phyloP scores from a whole-genome alignment of 331 rosid genomes.

The Pyracantha coccinea region DNA sequence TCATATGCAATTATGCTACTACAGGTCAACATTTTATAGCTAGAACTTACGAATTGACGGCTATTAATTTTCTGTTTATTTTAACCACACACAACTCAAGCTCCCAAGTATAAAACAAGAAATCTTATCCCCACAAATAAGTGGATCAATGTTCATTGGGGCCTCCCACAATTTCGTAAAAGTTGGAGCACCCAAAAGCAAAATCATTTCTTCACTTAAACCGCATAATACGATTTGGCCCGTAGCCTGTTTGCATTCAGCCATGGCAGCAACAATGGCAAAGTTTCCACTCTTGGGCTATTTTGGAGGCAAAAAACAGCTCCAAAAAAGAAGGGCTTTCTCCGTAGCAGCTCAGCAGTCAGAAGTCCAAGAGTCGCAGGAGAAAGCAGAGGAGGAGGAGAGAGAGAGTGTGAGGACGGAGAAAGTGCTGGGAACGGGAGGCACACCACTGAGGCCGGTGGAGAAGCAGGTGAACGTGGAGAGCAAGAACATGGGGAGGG shows the following conservation, averaged over 20 bases:
- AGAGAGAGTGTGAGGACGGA: too few relatives aligned
- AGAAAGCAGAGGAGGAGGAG: slow-evolving; percentile 20
- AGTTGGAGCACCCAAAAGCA: neutral
- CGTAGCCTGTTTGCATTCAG: slow-evolving; percentile 6
- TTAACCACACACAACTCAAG: slow-evolving; percentile 26
- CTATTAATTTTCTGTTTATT: slow-evolving; percentile 1
- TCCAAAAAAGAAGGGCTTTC: slow-evolving; percentile 23
- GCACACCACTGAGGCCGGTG: slow-evolving; percentile 60
- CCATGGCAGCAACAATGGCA: slow-evolving; percentile 70
- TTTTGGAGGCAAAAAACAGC: slow-evolving; percentile 33
- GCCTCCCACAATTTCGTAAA: neutral
- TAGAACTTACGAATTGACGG: neutral
- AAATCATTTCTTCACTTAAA: neutral
- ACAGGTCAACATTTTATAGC: too few relatives aligned
- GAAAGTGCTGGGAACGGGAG: slow-evolving; percentile 4
- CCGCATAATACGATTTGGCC: neutral
- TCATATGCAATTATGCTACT: too few relatives aligned
- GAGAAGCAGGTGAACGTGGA: slow-evolving; percentile 58
- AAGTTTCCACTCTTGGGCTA: slow-evolving; percentile 46
- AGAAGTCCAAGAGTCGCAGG: slow-evolving; percentile 40
- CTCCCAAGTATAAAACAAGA: slow-evolving; percentile 12
- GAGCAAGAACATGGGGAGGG: slow-evolving; percentile 64
- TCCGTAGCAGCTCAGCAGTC: slow-evolving; percentile 39
- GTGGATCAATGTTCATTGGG: slow-evolving; percentile 4
- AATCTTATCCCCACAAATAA: slow-evolving; percentile 47